phyloP scores from a whole-genome alignment of 2,329 filamentous ascomycete species.

The Trichoderma polysporum region DNA sequence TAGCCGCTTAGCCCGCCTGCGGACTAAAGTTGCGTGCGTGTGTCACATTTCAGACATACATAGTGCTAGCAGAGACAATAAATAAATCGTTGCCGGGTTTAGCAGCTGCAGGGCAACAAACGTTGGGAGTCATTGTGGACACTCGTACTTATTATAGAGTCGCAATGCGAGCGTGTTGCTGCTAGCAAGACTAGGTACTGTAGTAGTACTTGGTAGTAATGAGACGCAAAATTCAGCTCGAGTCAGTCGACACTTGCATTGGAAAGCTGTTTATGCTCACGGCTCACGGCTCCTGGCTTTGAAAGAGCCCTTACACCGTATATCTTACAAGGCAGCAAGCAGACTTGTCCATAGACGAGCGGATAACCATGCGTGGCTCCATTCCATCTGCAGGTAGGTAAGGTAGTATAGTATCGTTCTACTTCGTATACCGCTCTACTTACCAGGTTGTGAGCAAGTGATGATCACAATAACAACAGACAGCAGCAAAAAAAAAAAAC shows the following conservation, averaged over 20 bases:
- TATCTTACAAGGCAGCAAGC: not conserved
- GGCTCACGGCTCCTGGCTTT: not conserved
- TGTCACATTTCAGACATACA: slow-evolving; percentile 9
- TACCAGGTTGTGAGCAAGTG: not conserved
- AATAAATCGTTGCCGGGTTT: not conserved
- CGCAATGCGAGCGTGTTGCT: not conserved
- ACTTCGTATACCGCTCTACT: not conserved
- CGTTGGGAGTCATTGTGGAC: slow-evolving; percentile 6
- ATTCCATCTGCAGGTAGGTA: not conserved
- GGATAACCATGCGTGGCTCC: not conserved
- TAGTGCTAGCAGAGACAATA: slow-evolving; percentile 15
- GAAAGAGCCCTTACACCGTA: not conserved
- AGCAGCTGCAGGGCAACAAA: slow-evolving; percentile 2
- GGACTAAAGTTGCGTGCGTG: slow-evolving; percentile 1
- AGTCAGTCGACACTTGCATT: not conserved
- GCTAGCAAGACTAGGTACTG: too few relatives aligned
- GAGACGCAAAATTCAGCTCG: not conserved
- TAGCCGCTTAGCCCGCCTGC: not conserved
- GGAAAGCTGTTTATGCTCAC: not conserved
- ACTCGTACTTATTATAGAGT: not conserved
- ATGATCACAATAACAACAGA: not conserved
- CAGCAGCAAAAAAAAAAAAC: not conserved
- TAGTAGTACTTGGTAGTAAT: too few relatives aligned
- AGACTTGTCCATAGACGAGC: not conserved
- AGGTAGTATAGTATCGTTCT: not conserved